Evolutionary conservation across 2,329 filamentous ascomycete species (phyloP), one percentile per base, ranked within the genome.

Genomic region (Penicillium occitanis): DNA sequence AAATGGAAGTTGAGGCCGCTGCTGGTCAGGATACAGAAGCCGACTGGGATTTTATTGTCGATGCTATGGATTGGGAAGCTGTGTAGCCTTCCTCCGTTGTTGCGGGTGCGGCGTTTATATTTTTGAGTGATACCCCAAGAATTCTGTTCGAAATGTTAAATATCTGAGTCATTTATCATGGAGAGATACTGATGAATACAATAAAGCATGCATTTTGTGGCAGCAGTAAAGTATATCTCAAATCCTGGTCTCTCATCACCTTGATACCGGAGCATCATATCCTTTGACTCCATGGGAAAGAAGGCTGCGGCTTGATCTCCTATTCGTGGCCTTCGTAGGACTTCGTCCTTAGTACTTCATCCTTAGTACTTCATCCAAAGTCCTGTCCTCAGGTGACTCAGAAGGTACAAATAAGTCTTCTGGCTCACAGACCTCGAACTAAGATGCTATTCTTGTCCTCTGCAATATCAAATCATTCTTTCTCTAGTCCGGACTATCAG

Each of bases 11-110:
- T n/a, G 67, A 60, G 28, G 44, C 33, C 25, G 25, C n/a, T 11
- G 6, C 13, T 11, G 42, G 14, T 1, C 40, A 55, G 14, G 57
- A 67, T 30, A 74, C 79, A 17, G 80, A 82, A 64, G 78, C 79
- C 8, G 80, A 83, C 66, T 87, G 84, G 84, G 82, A 80, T 30
- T 87, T 86, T 66, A 86, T 87, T 75, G 81, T 85, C 1, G 85
- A 87, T 68, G 85, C 84, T 1, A 87, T 87, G 85, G 85, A 87
- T 66, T 86, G 84, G 85, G 83, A 86, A 71, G 74, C 75, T 51
- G 72, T 77, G 44, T 76, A 66, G 71, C 14, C 22, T 5, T 35
- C 22, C 8, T 40, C 8, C 7, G 28, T 33, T 19, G 19, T 22
- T 44, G 33, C 13, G 10, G 30, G 14, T 55, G 42, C 28, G 25